These are phyloP conservation scores for Stagonosporopsis chrysanthemi DNA, from an alignment of 2,329 filamentous ascomycete genomes.

Conservation along the genomic window DNA sequence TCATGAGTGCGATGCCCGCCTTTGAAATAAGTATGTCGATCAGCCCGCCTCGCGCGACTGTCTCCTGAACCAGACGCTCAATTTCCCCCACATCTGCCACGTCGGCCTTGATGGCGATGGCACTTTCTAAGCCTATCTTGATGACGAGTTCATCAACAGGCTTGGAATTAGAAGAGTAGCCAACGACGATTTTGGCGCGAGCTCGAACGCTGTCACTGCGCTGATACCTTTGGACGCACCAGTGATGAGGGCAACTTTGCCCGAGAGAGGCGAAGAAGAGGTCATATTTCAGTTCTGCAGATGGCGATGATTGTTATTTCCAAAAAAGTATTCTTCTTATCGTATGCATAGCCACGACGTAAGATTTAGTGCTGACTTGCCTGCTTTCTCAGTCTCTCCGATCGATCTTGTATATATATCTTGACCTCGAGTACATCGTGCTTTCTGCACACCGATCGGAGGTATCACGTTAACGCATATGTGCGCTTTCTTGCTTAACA, in stretches of 20 bases:
- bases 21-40: conserved; percentile 67
- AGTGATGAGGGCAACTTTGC: conserved; percentile 42
- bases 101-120: conserved; percentile 65
- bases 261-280: conserved; percentile 25
- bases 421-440: neutral
- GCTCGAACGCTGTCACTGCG: conserved; percentile 46
- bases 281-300: neutral
- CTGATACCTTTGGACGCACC: conserved; percentile 42
- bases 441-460: neutral
- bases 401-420: neutral
- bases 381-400: neutral
- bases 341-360: neutral
- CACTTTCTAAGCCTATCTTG: conserved; percentile 56
- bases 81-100: conserved; percentile 58
- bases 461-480: neutral
- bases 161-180: conserved; percentile 64
- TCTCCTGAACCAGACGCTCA: conserved; percentile 52
- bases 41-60: conserved; percentile 51
- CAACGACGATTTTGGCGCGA: conserved; percentile 57
- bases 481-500: neutral
- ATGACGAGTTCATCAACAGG: conserved; percentile 64
- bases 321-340: neutral
- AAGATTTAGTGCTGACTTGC: neutral
- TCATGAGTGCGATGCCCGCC: conserved; percentile 60
- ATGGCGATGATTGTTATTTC: neutral